Evolutionary conservation across 2,329 filamentous ascomycete genomes (phyloP).

Genomic region (Colletotrichum horii): DNA sequence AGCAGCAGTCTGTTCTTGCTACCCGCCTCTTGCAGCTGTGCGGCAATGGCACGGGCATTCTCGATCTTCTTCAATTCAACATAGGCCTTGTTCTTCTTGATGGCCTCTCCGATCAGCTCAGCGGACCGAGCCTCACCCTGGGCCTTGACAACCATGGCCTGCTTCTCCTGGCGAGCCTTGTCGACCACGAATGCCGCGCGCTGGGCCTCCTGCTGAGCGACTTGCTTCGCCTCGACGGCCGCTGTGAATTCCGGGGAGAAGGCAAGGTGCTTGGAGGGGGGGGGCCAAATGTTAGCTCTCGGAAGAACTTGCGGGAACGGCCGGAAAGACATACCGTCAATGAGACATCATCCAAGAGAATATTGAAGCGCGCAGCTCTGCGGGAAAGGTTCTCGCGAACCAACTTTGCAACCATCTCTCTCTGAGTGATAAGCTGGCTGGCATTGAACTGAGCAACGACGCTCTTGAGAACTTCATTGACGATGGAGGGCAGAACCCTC

Average conservation of each 20-base stretch:
- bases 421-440: slow-evolving; percentile 96
- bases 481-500: slow-evolving; percentile 93
- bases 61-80: slow-evolving; percentile 98
- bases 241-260: slow-evolving; percentile 78
- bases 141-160: slow-evolving; percentile 96
- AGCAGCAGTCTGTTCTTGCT: slow-evolving; percentile 94
- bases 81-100: slow-evolving; percentile 99
- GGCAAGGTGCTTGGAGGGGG: slow-evolving; percentile 63
- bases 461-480: slow-evolving; percentile 98
- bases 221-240: slow-evolving; percentile 76
- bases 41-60: slow-evolving; percentile 90
- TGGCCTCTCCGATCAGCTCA: slow-evolving; percentile 96
- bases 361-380: slow-evolving; percentile 95
- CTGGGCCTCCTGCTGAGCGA: slow-evolving; percentile 91
- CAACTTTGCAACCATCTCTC: slow-evolving; percentile 91
- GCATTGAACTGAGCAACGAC: slow-evolving; percentile 99
- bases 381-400: slow-evolving; percentile 92
- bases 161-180: slow-evolving; percentile 99
- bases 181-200: slow-evolving; percentile 97
- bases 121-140: slow-evolving; percentile 99
- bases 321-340: slow-evolving; percentile 71
- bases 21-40: slow-evolving; percentile 82
- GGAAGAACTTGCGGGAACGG: too few species aligned
- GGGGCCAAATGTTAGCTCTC: slow-evolving; percentile 26
- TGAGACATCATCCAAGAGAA: slow-evolving; percentile 95